These are phyloP conservation scores for Fusarium sterilihyphosum DNA, from an alignment of 2,329 filamentous ascomycete genomes.

Conservation along the genomic window DNA sequence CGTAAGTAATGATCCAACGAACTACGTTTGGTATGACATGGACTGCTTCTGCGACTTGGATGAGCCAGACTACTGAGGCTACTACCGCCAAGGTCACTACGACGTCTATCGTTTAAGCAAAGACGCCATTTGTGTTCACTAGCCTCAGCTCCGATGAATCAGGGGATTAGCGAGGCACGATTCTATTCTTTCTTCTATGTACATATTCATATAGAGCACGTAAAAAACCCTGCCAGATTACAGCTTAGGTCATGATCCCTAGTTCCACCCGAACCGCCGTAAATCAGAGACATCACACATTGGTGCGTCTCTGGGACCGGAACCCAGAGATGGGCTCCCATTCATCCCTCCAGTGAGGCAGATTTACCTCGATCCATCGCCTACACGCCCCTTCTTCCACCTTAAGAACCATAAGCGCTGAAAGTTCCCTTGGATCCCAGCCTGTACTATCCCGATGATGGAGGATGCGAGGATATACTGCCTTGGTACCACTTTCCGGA, in stretches of 20 bases:
- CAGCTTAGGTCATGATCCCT: fast-evolving
- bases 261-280: not conserved
- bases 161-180: not conserved
- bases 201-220: not conserved
- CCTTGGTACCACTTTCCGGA: not conserved
- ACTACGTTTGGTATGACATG: not conserved
- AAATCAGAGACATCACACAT: not conserved
- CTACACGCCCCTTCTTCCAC: not conserved
- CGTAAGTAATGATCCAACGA: fast-evolving
- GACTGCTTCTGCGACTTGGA: not conserved
- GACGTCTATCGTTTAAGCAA: fast-evolving
- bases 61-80: not conserved
- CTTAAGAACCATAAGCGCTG: not conserved
- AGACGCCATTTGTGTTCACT: fast-evolving
- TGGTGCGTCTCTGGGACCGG: not conserved
- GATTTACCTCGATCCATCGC: not conserved
- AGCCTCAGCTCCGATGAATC: fast-evolving
- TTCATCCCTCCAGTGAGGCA: not conserved
- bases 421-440: not conserved
- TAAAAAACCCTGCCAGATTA: fast-evolving
- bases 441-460: not conserved
- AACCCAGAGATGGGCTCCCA: not conserved
- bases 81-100: fast-evolving
- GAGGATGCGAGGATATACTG: not conserved
- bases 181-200: not conserved